These are phyloP conservation scores for Ogataea pini DNA, from an alignment of 805 yeast genomes.

Conservation along the genomic window DNA sequence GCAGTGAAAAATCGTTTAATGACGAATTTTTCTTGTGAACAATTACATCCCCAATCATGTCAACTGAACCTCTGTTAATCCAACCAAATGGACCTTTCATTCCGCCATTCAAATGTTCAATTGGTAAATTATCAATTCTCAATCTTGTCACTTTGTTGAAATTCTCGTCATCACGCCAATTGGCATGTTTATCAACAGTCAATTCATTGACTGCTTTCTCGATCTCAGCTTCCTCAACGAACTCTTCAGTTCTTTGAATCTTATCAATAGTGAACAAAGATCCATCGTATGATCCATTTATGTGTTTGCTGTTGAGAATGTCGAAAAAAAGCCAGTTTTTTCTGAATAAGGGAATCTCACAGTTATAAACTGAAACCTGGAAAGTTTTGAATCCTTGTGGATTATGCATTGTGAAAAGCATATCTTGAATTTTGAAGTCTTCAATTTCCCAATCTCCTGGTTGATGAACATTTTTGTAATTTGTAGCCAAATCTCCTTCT, in stretches of 20 bases:
- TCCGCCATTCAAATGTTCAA: slow-evolving; percentile 90
- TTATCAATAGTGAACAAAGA: slow-evolving; percentile 90
- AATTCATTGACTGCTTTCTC: slow-evolving; percentile 26
- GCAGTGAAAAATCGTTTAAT: slow-evolving; percentile 45
- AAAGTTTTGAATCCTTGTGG: slow-evolving; percentile 83
- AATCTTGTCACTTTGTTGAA: slow-evolving; percentile 64
- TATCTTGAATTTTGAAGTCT: slow-evolving; percentile 79
- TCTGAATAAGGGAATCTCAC: slow-evolving; percentile 76
- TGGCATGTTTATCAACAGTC: slow-evolving; percentile 4
- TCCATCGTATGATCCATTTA: slow-evolving; percentile 91
- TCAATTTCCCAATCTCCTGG: slow-evolving; percentile 96
- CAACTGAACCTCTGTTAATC: slow-evolving; percentile 91
- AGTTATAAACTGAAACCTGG: slow-evolving; percentile 82
- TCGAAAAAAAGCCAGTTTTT: slow-evolving; percentile 95
- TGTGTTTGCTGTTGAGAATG: slow-evolving; percentile 74
- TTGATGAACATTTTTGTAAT: slow-evolving; percentile 67
- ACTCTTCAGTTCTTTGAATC: slow-evolving; percentile 59
- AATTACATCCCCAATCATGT: slow-evolving; percentile 88
- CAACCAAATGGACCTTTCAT: slow-evolving; percentile 95
- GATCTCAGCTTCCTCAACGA: slow-evolving; percentile 34
- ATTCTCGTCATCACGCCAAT: slow-evolving; percentile 16
- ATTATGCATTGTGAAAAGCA: slow-evolving; percentile 76
- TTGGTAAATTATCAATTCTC: slow-evolving; percentile 79
- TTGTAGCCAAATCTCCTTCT: slow-evolving; percentile 78
- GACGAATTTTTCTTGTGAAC: slow-evolving; percentile 54